Conservation (phyloP, 2,329 filamentous ascomycete species). For the Venturia aucupariae region DNA sequence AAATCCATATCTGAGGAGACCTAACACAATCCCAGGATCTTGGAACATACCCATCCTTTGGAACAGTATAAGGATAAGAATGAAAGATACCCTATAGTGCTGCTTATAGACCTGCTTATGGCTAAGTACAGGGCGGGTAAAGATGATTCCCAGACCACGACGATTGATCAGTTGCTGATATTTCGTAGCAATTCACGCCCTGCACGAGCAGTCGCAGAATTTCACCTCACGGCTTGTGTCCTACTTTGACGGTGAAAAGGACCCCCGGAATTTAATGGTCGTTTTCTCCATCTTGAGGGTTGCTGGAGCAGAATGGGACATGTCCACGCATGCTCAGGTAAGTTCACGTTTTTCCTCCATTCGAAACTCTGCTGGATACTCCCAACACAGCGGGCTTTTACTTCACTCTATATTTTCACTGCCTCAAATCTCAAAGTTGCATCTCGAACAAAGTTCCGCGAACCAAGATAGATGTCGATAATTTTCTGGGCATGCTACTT, state of each 20-base stretch:
- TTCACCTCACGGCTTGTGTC: slow-evolving; percentile 54
- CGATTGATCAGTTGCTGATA: neutral
- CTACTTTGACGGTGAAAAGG: slow-evolving; percentile 59
- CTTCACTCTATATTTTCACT: no score
- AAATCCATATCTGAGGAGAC: slow-evolving; percentile 17
- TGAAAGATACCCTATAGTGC: slow-evolving; percentile 51
- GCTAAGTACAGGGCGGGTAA: slow-evolving; percentile 49
- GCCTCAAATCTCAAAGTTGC: no score
- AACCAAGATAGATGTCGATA: no score
- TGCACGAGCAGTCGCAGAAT: slow-evolving; percentile 42
- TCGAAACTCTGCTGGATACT: neutral
- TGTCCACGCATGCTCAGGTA: slow-evolving; percentile 47
- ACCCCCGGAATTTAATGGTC: slow-evolving; percentile 61
- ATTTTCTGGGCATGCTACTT: no score
- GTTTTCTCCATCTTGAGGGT: slow-evolving; percentile 59
- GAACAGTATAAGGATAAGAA: slow-evolving; percentile 53
- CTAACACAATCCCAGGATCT: slow-evolving; percentile 20
- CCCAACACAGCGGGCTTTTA: no score
- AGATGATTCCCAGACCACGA: neutral
- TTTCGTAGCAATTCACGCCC: slow-evolving; percentile 41
- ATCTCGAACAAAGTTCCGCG: no score
- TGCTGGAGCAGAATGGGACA: slow-evolving; percentile 59
- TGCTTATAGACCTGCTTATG: slow-evolving; percentile 53
- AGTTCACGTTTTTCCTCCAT: slow-evolving; percentile 27
- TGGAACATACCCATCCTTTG: slow-evolving; percentile 47